Evolutionary conservation across 495 filamentous ascomycete genomes (phyloP).

Genomic region (Trichoderma reesei): DNA sequence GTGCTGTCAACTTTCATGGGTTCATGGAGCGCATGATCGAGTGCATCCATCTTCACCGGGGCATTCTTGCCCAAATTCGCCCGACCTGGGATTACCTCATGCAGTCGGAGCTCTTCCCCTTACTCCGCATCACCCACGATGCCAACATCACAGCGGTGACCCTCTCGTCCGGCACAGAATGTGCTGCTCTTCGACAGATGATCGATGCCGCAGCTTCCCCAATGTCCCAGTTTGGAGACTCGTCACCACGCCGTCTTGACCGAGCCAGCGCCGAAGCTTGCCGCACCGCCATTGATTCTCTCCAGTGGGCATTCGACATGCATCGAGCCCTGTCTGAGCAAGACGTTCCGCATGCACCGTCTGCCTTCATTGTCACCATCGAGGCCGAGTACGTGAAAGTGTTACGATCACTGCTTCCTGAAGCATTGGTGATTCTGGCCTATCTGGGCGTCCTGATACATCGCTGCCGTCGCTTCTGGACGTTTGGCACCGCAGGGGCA

Average conservation of each 20-base stretch:
- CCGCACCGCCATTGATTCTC: neutral
- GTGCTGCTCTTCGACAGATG: neutral
- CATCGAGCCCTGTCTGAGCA: conserved; percentile 12
- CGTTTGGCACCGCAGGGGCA: conserved; percentile 26
- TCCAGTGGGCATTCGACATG: conserved; percentile 11
- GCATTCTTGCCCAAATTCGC: conserved; percentile 25
- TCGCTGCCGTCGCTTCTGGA: conserved; percentile 24
- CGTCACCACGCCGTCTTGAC: neutral
- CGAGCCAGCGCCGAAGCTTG: neutral
- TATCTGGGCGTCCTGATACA: conserved; percentile 31
- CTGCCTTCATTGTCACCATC: conserved; percentile 23
- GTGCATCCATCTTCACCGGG: conserved; percentile 29
- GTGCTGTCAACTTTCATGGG: conserved; percentile 15
- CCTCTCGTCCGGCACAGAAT: conserved; percentile 3
- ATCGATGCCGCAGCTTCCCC: neutral
- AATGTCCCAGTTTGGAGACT: neutral
- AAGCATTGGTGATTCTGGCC: conserved; percentile 35
- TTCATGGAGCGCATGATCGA: conserved; percentile 33
- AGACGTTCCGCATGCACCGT: conserved; percentile 13
- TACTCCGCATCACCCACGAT: neutral
- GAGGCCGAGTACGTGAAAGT: conserved; percentile 25
- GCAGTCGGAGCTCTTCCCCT: conserved; percentile 3
- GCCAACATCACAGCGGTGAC: neutral
- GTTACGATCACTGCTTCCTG: conserved; percentile 25
- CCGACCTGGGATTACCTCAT: conserved; percentile 17